phyloP scores from a whole-genome alignment of 192 early-diverging fungal species.

The Backusella macrospora region DNA sequence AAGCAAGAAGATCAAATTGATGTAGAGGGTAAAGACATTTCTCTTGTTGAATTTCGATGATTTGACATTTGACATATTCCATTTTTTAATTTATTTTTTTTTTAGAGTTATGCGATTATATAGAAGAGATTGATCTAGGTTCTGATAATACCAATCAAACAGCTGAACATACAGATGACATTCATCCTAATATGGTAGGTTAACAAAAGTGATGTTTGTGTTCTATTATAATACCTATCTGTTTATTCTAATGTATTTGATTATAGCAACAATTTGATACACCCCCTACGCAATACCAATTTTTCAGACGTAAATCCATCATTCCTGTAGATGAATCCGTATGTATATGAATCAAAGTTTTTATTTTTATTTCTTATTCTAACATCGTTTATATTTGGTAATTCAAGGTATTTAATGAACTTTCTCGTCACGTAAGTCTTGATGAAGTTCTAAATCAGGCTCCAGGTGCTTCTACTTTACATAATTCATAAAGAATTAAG shows the following conservation, averaged over 20 bases:
- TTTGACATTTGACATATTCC: not conserved
- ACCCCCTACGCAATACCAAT: conserved; percentile 43
- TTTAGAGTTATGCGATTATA: not conserved
- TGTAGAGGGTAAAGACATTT: not conserved
- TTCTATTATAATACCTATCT: not conserved
- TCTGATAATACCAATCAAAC: conserved; percentile 17
- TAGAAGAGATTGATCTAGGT: conserved; percentile 1
- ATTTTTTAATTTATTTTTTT: not conserved
- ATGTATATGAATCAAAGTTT: not conserved
- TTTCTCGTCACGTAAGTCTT: conserved; percentile 60
- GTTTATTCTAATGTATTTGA: not conserved
- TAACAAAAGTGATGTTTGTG: not conserved
- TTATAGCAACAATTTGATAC: conserved; percentile 53
- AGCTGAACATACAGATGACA: conserved; percentile 25
- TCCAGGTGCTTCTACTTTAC: conserved; percentile 20
- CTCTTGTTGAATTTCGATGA: not conserved
- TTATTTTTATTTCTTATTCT: conserved; percentile 10
- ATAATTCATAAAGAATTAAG: conserved; percentile 4
- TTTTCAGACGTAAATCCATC: conserved; percentile 64
- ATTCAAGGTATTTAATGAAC: conserved; percentile 57
- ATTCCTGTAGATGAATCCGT: conserved; percentile 66
- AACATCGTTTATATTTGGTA: conserved; percentile 46
- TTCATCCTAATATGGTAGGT: conserved; percentile 37
- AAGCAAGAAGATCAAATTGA: not conserved
- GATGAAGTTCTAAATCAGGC: conserved; percentile 49